Conservation (phyloP, 345 rosid genomes). For the Eucalyptus rudis region DNA sequence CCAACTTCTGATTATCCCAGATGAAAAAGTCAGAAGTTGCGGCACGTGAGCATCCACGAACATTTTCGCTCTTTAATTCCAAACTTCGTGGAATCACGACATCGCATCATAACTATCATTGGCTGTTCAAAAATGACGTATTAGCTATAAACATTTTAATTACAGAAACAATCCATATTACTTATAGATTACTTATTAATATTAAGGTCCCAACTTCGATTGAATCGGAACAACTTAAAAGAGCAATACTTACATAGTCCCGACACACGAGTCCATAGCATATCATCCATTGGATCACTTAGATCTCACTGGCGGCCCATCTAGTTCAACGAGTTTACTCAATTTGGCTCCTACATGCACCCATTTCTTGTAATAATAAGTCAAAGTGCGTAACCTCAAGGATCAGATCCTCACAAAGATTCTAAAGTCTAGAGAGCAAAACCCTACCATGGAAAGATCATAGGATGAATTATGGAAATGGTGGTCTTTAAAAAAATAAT, state of each 20-base stretch:
- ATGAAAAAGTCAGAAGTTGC: neutral
- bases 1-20: neutral
- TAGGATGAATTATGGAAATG: neutral
- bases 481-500: neutral
- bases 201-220: neutral
- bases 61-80: neutral
- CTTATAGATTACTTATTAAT: neutral
- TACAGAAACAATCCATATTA: neutral
- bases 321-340: neutral
- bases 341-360: neutral
- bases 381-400: neutral
- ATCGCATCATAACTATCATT: too few relatives aligned
- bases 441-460: too few relatives aligned
- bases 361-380: neutral
- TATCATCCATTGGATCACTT: neutral
- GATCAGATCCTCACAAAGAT: neutral
- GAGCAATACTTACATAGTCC: neutral
- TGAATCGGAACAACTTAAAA: neutral
- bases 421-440: too few relatives aligned
- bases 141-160: too few relatives aligned
- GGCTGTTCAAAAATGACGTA: too few relatives aligned
- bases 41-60: neutral
- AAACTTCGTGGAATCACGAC: too few relatives aligned
- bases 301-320: neutral
- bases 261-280: neutral